phyloP scores from a whole-genome alignment of 306 rosid species.

The Psophocarpus tetragonolobus region DNA sequence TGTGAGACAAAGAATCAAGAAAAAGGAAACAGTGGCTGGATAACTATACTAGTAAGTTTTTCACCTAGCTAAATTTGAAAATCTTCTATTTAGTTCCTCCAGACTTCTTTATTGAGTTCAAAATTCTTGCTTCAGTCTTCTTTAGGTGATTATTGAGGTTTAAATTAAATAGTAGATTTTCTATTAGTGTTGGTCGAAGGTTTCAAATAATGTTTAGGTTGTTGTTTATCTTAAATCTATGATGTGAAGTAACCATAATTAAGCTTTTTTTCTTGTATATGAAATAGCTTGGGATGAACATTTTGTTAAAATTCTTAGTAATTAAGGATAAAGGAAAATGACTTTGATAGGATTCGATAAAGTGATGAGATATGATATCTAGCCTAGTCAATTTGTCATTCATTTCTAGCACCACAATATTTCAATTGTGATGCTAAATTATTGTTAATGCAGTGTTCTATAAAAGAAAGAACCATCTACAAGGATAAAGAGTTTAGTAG shows the following conservation, averaged over 20 bases:
- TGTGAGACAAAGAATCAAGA: constrained; percentile 52
- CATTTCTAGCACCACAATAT: not conserved
- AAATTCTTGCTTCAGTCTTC: not conserved
- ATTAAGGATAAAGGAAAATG: not conserved
- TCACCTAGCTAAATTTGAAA: not conserved
- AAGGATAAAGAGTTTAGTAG: not conserved
- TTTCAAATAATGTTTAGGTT: not conserved
- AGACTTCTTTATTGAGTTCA: not conserved
- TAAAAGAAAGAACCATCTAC: not conserved
- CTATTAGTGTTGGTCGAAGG: not conserved
- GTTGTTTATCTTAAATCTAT: not conserved
- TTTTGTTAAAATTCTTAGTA: not conserved
- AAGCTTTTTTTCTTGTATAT: not conserved
- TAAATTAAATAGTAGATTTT: not conserved
- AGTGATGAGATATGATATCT: not conserved
- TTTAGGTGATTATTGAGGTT: not conserved
- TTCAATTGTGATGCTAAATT: not conserved
- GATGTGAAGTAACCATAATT: not conserved
- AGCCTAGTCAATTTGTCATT: not conserved
- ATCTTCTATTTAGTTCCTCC: not conserved
- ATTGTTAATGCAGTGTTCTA: not conserved
- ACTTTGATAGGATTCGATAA: not conserved
- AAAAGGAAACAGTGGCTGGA: constrained; percentile 56
- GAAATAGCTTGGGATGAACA: not conserved
- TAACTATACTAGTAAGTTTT: constrained; percentile 65